Evolutionary conservation across 768 basidiomycete species (phyloP), one percentile per base, ranked within the genome.

Genomic region (Agaricus bisporus): DNA sequence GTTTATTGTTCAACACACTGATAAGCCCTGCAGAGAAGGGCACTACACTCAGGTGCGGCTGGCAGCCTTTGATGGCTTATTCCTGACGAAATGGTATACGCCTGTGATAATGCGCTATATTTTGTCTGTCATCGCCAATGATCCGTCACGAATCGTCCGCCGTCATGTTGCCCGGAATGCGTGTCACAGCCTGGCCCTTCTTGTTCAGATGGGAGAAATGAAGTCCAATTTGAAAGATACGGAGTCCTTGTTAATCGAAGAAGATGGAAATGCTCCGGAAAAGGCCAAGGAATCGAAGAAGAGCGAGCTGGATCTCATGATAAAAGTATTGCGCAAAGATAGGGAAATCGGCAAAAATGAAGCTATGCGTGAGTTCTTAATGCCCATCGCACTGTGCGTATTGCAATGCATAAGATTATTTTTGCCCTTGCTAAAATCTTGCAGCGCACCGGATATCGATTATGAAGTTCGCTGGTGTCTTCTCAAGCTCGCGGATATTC

Each of bases 21-120:
- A 55, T 11, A 20, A 11, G 4, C n/a, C 51, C 28, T 55, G 25
- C 59, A 95, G 95, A 22, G 93, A 97, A 70, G 97, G 95, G 38
- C 97, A 98, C 64, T 93, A 88, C 61, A 86, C 86, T 2, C 87
- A 91, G 64, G 90, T 99, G 42, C 86, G 97, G 43, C 80, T 92
- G 42, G 85, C 90, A 4, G 95, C 97, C 3, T 97, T 99, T 60
- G 97, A 99, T 68, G 90, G 91, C 32, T 77, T 98, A 9, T 86
- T 95, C 75, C 71, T 93, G 65, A 87, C 87, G 54, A 86, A 92
- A 70, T 88, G 93, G 92, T 86, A 91, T 65, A 77, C 85, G 1
- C 84, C 85, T 35, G 80, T 82, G 62, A 83, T 95, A 60, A 88
- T 91, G 81, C 82, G 83, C 12, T 98, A 98, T 63, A 75, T 98